Conservation (phyloP, 2,329 filamentous ascomycete species). For the Pyrenophora seminiperda region DNA sequence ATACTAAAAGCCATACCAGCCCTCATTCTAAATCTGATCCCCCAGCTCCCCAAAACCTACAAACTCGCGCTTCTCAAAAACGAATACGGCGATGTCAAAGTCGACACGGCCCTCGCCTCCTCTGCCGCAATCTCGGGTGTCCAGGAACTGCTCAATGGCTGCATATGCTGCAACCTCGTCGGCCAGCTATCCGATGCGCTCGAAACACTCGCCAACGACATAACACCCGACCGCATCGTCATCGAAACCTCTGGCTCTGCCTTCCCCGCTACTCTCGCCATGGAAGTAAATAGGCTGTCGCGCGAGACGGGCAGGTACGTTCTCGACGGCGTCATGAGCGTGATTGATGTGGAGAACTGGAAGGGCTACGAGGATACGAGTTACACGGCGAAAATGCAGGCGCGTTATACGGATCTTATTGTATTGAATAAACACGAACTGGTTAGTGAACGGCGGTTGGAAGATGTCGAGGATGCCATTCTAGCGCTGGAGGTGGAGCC, state of each 20-base stretch:
- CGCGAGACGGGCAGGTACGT: constrained; percentile 72
- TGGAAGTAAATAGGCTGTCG: constrained; percentile 83
- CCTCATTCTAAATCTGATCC: constrained; percentile 89
- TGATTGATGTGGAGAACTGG: constrained; percentile 96
- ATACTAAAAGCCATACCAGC: constrained; percentile 46
- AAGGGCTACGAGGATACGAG: constrained; percentile 88
- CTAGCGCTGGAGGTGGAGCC: constrained; percentile 80
- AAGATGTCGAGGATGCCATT: constrained; percentile 77
- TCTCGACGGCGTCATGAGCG: constrained; percentile 85
- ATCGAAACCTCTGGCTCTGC: constrained; percentile 92
- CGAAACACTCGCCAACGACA: constrained; percentile 67
- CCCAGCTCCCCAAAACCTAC: constrained; percentile 86
- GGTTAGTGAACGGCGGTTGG: constrained; percentile 73
- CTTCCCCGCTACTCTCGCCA: constrained; percentile 80
- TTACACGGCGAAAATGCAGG: constrained; percentile 87
- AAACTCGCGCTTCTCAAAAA: constrained; percentile 95
- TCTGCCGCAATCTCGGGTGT: constrained; percentile 85
- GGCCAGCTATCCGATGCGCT: constrained; percentile 86
- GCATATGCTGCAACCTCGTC: constrained; percentile 98
- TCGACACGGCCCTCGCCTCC: constrained; percentile 89
- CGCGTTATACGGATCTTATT: constrained; percentile 85
- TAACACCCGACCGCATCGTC: constrained; percentile 79
- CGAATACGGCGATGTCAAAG: constrained; percentile 92
- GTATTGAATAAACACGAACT: constrained; percentile 93
- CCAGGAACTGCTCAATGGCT: constrained; percentile 91